phyloP scores from a whole-genome alignment of 495 filamentous ascomycete genomes.

The Penicillium turbatum region DNA sequence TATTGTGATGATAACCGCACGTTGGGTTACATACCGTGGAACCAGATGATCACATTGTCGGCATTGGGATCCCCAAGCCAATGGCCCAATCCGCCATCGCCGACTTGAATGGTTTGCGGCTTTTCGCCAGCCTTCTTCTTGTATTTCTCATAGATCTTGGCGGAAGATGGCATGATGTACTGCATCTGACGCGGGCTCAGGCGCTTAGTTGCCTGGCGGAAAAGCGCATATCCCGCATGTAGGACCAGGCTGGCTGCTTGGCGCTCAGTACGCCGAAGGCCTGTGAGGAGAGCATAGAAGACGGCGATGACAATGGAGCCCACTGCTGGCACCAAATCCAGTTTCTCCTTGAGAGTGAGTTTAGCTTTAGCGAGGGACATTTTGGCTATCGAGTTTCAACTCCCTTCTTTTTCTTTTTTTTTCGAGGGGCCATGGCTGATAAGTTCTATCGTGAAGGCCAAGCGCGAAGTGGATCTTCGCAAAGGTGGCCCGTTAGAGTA shows the following conservation, averaged over 20 bases:
- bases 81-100: conserved; percentile 51
- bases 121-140: conserved; percentile 39
- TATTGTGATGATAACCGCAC: background rate
- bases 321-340: conserved; percentile 36
- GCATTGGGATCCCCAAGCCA: conserved; percentile 56
- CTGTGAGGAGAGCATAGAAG: conserved; percentile 31
- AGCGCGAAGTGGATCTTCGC: too few species aligned
- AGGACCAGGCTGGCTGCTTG: conserved; percentile 34
- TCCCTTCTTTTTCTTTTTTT: too few species aligned
- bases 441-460: background rate
- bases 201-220: conserved; percentile 33
- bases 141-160: conserved; percentile 46
- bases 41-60: conserved; percentile 54
- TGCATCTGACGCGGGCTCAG: conserved; percentile 34
- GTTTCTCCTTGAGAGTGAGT: conserved; percentile 30
- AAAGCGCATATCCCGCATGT: conserved; percentile 38
- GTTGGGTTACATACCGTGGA: conserved; percentile 44
- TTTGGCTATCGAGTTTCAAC: background rate
- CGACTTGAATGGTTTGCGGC: conserved; percentile 47
- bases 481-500: too few species aligned
- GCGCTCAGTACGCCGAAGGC: conserved; percentile 31
- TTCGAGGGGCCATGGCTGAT: background rate
- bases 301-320: conserved; percentile 25
- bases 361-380: conserved; percentile 19
- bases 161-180: conserved; percentile 37